These are phyloP conservation scores for Quillaja saponaria DNA, from an alignment of 306 rosid species.

Conservation along the genomic window DNA sequence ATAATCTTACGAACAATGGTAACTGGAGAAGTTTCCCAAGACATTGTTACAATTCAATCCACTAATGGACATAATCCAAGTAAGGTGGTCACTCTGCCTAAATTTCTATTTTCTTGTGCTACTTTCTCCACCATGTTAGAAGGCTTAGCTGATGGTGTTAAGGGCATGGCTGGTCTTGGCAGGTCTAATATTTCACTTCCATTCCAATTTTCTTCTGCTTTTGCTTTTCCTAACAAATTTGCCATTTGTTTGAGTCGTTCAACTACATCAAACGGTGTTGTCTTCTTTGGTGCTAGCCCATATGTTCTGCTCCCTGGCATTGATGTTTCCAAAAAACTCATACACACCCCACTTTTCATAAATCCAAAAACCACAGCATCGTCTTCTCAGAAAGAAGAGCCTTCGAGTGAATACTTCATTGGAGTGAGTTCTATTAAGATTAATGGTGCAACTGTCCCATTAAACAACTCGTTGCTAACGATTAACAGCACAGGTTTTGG, in stretches of 20 bases:
- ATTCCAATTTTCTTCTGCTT: conserved; percentile 44
- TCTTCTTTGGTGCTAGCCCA: conserved; percentile 57
- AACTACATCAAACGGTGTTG: conserved; percentile 30
- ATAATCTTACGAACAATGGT: too few species aligned
- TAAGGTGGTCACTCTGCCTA: conserved; percentile 34
- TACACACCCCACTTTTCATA: conserved; percentile 49
- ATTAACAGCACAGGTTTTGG: conserved; percentile 50
- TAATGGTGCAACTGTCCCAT: conserved; percentile 26
- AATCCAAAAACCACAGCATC: conserved; percentile 47
- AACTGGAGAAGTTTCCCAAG: conserved; percentile 38
- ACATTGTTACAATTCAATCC: conserved; percentile 44
- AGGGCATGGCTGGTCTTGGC: conserved; percentile 68
- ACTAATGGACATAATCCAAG: conserved; percentile 41
- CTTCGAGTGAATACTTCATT: conserved; percentile 58
- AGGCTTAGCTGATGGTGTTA: conserved; percentile 49
- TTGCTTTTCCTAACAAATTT: conserved; percentile 44
- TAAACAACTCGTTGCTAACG: conserved; percentile 42
- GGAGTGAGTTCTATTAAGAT: conserved; percentile 53
- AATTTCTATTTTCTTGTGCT: conserved; percentile 51
- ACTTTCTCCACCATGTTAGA: conserved; percentile 10
- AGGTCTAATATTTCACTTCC: conserved; percentile 45
- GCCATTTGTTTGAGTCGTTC: conserved; percentile 56
- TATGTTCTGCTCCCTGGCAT: conserved; percentile 32
- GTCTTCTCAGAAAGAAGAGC: conserved; percentile 28
- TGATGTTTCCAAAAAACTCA: conserved; percentile 43